Evolutionary conservation across 2,329 filamentous ascomycete genomes (phyloP).

Genomic region (Bipolaris bicolor): DNA sequence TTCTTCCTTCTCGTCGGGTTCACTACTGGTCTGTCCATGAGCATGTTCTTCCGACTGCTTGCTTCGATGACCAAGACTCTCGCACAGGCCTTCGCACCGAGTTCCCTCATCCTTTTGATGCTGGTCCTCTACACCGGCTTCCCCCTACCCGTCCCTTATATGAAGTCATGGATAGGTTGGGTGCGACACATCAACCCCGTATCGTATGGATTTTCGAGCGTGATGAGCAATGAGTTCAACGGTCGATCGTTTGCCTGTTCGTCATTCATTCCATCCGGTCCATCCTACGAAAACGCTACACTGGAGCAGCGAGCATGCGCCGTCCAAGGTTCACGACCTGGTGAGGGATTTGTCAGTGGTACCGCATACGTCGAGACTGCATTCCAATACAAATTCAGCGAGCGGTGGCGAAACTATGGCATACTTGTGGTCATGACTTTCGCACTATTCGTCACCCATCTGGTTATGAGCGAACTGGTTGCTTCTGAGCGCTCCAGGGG

Average conservation of each 20-base stretch:
- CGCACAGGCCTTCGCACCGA: slow-evolving; percentile 60
- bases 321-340: slow-evolving; percentile 44
- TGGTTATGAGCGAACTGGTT: slow-evolving; percentile 67
- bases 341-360: slow-evolving; percentile 43
- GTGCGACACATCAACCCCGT: slow-evolving; percentile 76
- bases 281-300: slow-evolving; percentile 39
- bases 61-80: slow-evolving; percentile 72
- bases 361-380: slow-evolving; percentile 39
- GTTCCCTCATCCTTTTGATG: slow-evolving; percentile 62
- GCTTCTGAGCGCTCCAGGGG: slow-evolving; percentile 66
- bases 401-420: slow-evolving; percentile 65
- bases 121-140: slow-evolving; percentile 72
- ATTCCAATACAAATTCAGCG: slow-evolving; percentile 44
- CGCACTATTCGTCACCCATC: slow-evolving; percentile 66
- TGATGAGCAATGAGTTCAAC: slow-evolving; percentile 74
- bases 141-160: slow-evolving; percentile 67
- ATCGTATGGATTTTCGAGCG: slow-evolving; percentile 75
- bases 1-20: slow-evolving; percentile 70
- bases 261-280: slow-evolving; percentile 48
- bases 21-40: slow-evolving; percentile 72
- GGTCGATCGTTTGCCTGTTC: slow-evolving; percentile 35
- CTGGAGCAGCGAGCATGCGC: slow-evolving; percentile 44
- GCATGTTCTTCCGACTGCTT: slow-evolving; percentile 80
- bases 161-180: slow-evolving; percentile 47
- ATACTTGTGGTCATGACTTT: slow-evolving; percentile 68